These are phyloP conservation scores for Amphibolis antarctica DNA, from an alignment of 106 monocot genomes.

Conservation along the genomic window DNA sequence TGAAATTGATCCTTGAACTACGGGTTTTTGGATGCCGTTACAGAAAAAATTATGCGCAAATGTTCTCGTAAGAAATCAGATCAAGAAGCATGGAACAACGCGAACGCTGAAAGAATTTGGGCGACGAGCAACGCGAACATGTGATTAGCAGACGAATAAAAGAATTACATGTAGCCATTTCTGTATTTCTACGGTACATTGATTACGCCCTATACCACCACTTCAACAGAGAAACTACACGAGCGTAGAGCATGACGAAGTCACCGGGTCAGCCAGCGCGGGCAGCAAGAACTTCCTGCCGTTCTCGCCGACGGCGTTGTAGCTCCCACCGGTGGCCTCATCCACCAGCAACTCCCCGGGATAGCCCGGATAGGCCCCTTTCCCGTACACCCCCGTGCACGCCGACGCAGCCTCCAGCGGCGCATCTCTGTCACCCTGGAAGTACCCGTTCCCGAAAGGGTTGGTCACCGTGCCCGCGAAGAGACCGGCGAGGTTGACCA, in stretches of 20 bases:
- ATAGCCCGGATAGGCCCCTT: constrained; percentile 33
- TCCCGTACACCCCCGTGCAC: constrained; percentile 27
- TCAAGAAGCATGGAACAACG: too few relatives aligned
- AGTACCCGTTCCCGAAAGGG: constrained; percentile 46
- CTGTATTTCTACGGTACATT: too few relatives aligned
- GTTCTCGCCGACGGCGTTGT: constrained; percentile 27
- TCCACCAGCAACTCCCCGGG: constrained; percentile 26
- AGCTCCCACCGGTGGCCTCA: constrained; percentile 20
- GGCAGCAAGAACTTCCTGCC: constrained; percentile 35
- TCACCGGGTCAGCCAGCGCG: constrained; percentile 22
- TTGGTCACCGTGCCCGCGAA: constrained; percentile 25
- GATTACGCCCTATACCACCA: too few relatives aligned
- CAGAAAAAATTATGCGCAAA: too few relatives aligned
- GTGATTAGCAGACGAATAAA: too few relatives aligned
- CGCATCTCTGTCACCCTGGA: constrained; percentile 37
- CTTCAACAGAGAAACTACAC: too few relatives aligned
- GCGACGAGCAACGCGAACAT: too few relatives aligned
- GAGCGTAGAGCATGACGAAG: constrained; percentile 16
- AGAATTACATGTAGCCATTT: too few relatives aligned
- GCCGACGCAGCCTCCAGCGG: constrained; percentile 30
- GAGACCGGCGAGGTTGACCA: constrained; percentile 11
- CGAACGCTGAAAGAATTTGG: too few relatives aligned
- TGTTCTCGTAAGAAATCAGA: too few relatives aligned
- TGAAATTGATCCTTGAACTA: too few relatives aligned
- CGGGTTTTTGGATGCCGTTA: too few relatives aligned